phyloP scores from a whole-genome alignment of 352 stramenopile genomes.

The Globisporangium emineosum region DNA sequence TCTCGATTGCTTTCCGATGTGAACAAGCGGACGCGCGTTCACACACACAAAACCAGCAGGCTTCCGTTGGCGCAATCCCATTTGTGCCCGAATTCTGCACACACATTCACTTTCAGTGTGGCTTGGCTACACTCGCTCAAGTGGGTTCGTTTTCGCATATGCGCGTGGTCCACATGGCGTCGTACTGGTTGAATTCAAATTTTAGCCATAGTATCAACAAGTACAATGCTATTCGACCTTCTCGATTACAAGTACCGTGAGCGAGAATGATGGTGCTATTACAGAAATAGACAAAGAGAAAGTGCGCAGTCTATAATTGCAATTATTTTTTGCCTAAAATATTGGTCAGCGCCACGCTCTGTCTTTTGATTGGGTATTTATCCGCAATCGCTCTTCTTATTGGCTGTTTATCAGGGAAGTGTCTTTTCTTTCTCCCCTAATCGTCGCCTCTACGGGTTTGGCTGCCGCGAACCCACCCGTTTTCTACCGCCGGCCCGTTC shows the following conservation, averaged over 20 bases:
- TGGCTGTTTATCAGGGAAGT: background rate
- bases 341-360: constrained; percentile 12
- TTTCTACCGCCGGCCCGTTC: constrained; percentile 9
- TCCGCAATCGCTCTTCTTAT: background rate
- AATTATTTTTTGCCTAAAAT: background rate
- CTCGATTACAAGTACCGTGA: background rate
- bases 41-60: background rate
- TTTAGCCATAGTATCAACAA: background rate
- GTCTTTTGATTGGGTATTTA: constrained; percentile 3
- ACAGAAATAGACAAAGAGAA: background rate
- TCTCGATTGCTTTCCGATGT: no score
- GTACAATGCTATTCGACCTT: background rate
- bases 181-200: background rate
- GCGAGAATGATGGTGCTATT: constrained; percentile 8
- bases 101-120: background rate
- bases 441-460: background rate
- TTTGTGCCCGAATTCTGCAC: background rate
- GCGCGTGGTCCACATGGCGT: constrained; percentile 6
- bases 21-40: background rate
- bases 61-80: background rate
- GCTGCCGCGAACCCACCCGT: background rate
- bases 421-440: constrained; percentile 10
- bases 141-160: constrained; percentile 10
- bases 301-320: background rate
- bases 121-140: constrained; percentile 9